Base-by-base conservation (phyloP, 2,329 filamentous ascomycete genomes). In the Claviceps digitariae region DNA sequence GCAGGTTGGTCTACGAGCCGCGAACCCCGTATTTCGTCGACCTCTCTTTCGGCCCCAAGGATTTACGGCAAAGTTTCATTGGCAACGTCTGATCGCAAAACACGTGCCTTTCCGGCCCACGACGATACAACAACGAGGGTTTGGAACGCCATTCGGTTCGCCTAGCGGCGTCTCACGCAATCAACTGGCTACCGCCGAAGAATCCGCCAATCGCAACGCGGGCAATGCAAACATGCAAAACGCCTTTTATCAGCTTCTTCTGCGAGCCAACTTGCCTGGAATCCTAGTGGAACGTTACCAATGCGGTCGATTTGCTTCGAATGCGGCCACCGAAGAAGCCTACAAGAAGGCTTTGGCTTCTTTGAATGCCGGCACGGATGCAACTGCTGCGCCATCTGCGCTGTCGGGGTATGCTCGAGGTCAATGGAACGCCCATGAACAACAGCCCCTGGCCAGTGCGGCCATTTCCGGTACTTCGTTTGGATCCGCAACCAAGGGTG, bases 261-360 rank as follows among this genome's bases (percentile, higher is more conserved):
- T 96, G 53, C 86, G 87, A 65, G 90, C 91, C 51, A 93, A 94
- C 63, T 90, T 96, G 86, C 88, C 91, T 20, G 85, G 90, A 51
- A 95, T 98, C 57, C 75, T 98, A 54, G 79, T 96, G 55, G 90
- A 97, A 69, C 79, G 93, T 62, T 93, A 95, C 68, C 83, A 90
- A 65, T 90, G 86, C 17, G 87, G 87, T 57, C 82, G 85, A 53
- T 98, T 90, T 66, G 90, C 90, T 12, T 82, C 81, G 21, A 96
- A 91, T 65, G 67, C 82, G 17, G 79, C 81, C 13, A 85, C 85
- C n/a, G 87, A 94, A 54, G 78, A 84, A 48, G 79, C 85, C 25
- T 97, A 95, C 67, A 75, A 83, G 51, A 84, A 83, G 64, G 90
- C 93, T 23, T 69, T 96, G 36, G 64, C 63, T 21, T 56, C 62